Evolutionary conservation across 2,329 filamentous ascomycete species (phyloP).

Genomic region (Diplodia intermedia): DNA sequence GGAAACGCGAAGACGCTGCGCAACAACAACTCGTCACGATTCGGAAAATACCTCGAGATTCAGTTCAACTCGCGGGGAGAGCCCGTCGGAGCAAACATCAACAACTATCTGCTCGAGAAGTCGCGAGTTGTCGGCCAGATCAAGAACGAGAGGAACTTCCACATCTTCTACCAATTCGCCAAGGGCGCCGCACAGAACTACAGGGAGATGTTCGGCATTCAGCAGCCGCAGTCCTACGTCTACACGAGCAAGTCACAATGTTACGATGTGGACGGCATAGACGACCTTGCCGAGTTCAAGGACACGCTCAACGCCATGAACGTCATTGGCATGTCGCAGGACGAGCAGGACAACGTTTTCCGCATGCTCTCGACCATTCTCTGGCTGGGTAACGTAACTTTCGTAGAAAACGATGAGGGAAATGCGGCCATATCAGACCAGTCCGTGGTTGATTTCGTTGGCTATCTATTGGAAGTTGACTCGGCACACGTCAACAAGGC

Average conservation of each 20-base stretch:
- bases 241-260: conserved; percentile 97
- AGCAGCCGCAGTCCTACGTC: conserved; percentile 88
- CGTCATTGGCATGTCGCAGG: conserved; percentile 85
- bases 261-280: conserved; percentile 90
- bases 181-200: conserved; percentile 76
- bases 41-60: conserved; percentile 97
- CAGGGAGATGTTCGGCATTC: conserved; percentile 80
- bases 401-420: conserved; percentile 85
- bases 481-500: conserved; percentile 80
- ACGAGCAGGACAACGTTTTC: conserved; percentile 95
- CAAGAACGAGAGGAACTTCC: conserved; percentile 93
- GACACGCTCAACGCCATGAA: conserved; percentile 96
- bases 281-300: conserved; percentile 85
- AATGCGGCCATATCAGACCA: conserved; percentile 87
- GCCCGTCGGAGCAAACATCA: conserved; percentile 95
- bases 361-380: conserved; percentile 89
- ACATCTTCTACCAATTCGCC: conserved; percentile 99
- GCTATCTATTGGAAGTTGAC: conserved; percentile 90
- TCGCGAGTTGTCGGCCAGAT: conserved; percentile 95
- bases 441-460: conserved; percentile 92
- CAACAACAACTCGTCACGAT: conserved; percentile 98
- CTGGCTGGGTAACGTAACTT: conserved; percentile 94
- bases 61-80: conserved; percentile 93
- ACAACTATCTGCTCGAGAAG: conserved; percentile 97
- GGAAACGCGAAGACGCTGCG: conserved; percentile 97